Percentiles rank a stretch among this genome's conserved stretches.
Evolutionary conservation across 768 basidiomycete species (phyloP).

Genomic region (Tulasnella sp.): DNA sequence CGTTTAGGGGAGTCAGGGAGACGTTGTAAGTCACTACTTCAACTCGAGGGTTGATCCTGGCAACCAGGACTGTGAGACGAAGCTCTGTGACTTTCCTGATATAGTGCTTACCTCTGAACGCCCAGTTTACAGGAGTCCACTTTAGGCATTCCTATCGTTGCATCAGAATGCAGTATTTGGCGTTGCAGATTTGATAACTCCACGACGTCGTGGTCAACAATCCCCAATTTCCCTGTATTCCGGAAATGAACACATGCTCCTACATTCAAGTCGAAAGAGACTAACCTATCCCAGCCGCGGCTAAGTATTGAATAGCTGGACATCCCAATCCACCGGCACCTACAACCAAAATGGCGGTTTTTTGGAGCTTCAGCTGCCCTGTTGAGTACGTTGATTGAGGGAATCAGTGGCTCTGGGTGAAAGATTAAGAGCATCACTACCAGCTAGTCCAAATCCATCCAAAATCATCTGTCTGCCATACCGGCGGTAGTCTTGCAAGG

Average conservation of each 20-base stretch:
- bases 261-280: not conserved
- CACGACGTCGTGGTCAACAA: conserved; percentile 81
- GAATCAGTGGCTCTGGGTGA: not conserved
- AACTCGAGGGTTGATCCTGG: conserved; percentile 65
- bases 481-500: conserved; percentile 57
- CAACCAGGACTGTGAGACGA: not conserved
- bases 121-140: conserved; percentile 67
- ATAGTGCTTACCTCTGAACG: conserved; percentile 41
- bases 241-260: not conserved
- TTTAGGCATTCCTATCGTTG: conserved; percentile 61
- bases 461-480: conserved; percentile 98
- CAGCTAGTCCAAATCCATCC: conserved; percentile 73
- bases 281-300: conserved; percentile 82
- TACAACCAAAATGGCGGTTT: conserved; percentile 67
- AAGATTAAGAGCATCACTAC: conserved; percentile 27
- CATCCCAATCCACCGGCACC: conserved; percentile 96
- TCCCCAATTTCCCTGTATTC: conserved; percentile 57
- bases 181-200: conserved; percentile 84
- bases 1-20: conserved; percentile 50
- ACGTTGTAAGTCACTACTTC: conserved; percentile 40
- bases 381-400: not conserved
- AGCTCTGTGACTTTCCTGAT: not conserved
- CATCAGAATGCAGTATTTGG: conserved; percentile 76
- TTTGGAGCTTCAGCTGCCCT: conserved; percentile 77
- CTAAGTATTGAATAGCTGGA: conserved; percentile 88